These are phyloP conservation scores for Penstemon barbatus DNA, from an alignment of 257 asterid genomes.

Conservation along the genomic window DNA sequence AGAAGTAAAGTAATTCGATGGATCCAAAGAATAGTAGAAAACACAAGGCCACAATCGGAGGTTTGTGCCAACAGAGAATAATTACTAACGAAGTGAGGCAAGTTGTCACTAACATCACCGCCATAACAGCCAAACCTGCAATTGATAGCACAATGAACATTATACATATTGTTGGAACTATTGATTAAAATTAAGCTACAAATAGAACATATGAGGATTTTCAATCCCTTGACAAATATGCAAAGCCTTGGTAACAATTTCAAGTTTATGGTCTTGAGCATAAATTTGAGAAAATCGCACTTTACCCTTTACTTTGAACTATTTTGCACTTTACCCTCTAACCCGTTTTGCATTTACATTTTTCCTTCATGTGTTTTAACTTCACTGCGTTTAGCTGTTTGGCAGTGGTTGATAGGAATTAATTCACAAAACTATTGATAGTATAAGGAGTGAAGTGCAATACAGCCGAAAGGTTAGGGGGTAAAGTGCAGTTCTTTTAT, in stretches of 20 bases:
- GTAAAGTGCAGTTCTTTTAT: no score
- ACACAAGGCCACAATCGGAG: conserved; percentile 70
- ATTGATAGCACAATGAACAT: background rate
- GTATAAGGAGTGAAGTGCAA: no score
- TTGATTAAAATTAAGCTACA: background rate
- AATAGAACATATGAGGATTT: background rate
- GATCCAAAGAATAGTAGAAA: conserved; percentile 88
- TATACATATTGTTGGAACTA: background rate
- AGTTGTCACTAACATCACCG: conserved; percentile 95
- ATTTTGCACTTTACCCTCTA: no score
- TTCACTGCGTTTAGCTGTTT: no score
- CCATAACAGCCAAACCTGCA: conserved; percentile 94
- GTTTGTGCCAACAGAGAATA: conserved; percentile 90
- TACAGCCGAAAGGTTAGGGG: no score
- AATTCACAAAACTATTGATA: no score
- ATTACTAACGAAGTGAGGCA: conserved; percentile 93
- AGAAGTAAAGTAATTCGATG: conserved; percentile 81
- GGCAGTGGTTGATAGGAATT: no score
- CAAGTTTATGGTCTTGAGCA: background rate
- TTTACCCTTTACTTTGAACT: no score
- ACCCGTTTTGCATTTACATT: no score
- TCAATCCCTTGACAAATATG: background rate
- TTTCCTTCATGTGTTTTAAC: no score
- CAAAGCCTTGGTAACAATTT: background rate
- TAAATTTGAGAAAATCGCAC: background rate